phyloP scores from a whole-genome alignment of 441 rosid genomes.

The Eutrema salsugineum region DNA sequence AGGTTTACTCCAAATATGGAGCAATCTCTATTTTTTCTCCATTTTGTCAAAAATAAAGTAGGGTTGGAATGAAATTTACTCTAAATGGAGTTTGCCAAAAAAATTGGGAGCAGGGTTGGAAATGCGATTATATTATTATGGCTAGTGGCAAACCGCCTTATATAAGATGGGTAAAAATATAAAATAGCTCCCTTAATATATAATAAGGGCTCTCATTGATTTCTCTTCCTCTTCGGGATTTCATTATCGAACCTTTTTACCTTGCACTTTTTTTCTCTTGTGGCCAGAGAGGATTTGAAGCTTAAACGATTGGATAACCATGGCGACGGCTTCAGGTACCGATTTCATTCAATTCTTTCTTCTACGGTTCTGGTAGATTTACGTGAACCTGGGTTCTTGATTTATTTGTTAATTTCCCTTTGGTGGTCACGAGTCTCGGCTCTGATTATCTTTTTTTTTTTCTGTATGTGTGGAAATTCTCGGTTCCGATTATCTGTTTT shows the following conservation, averaged over 20 bases:
- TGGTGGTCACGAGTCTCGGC: background rate
- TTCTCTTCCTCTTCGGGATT: background rate
- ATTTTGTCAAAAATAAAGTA: too few species aligned
- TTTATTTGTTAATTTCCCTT: background rate
- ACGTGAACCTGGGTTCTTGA: background rate
- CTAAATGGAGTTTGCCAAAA: too few species aligned
- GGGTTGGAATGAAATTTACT: too few species aligned
- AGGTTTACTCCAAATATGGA: too few species aligned
- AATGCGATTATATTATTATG: too few species aligned
- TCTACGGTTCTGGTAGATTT: background rate
- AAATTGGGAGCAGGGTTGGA: too few species aligned
- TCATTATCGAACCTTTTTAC: background rate
- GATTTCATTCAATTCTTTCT: background rate
- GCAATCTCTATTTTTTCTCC: too few species aligned
- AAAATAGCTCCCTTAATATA: background rate
- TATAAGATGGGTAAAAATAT: background rate
- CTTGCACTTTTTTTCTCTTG: background rate
- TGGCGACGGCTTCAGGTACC: conserved; percentile 34
- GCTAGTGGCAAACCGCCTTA: background rate
- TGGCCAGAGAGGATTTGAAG: background rate
- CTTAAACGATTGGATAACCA: conserved; percentile 4
- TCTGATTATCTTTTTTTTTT: background rate
- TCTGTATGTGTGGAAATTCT: background rate
- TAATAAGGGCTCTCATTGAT: background rate
- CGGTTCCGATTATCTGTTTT: background rate